These are phyloP conservation scores for Ploettnerulaceae sp. DNA, from an alignment of 2,329 filamentous ascomycete species.

Conservation along the genomic window DNA sequence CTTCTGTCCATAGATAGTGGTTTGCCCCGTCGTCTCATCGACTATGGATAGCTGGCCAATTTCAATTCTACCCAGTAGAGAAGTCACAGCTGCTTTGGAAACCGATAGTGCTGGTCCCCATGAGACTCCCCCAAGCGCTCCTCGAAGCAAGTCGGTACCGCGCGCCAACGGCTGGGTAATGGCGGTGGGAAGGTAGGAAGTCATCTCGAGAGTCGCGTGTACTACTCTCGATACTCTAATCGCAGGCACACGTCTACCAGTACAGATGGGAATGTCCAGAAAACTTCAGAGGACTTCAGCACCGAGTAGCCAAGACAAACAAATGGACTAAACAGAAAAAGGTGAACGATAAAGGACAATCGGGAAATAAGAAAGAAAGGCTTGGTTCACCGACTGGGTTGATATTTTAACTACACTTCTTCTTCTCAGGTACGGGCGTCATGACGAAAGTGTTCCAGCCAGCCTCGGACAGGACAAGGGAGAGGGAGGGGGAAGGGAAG, in stretches of 20 bases:
- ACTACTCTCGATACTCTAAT: conserved; percentile 1
- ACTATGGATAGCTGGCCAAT: conserved; percentile 45
- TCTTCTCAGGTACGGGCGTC: conserved; percentile 12
- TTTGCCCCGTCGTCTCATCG: conserved; percentile 42
- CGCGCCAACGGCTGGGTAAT: conserved; percentile 38
- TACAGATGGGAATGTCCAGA: background rate
- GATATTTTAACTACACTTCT: no score
- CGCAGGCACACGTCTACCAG: conserved; percentile 11
- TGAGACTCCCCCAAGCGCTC: conserved; percentile 41
- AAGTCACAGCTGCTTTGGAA: conserved; percentile 43
- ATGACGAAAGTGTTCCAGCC: conserved; percentile 22
- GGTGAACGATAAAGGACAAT: conserved; percentile 1
- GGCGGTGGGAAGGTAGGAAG: conserved; percentile 37
- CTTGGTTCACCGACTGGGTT: no score
- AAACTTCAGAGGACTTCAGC: background rate
- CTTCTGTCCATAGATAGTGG: conserved; percentile 44
- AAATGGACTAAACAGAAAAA: conserved; percentile 5
- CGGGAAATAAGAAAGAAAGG: no score
- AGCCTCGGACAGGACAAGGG: conserved; percentile 17
- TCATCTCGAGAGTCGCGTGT: conserved; percentile 25
- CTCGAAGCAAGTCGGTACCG: conserved; percentile 40
- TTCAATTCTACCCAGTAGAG: conserved; percentile 44
- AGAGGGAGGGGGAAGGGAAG: no score
- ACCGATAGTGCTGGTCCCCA: conserved; percentile 44
- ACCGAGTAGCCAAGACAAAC: background rate